Conservation (phyloP, 2,329 filamentous ascomycete species). For the Exophiala alcalophila region DNA sequence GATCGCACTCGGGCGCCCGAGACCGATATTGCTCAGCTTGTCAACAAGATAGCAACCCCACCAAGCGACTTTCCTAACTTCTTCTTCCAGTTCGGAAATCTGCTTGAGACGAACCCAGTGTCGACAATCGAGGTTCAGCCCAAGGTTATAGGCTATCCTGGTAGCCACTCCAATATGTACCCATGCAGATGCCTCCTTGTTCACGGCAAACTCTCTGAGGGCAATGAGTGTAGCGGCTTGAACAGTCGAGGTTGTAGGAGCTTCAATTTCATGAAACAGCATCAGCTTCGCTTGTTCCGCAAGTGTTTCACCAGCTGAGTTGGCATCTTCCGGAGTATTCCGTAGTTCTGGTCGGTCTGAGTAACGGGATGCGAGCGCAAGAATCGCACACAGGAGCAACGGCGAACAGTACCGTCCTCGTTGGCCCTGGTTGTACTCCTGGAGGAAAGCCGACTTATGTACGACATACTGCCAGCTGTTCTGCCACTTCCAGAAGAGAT, state of each 20-base stretch:
- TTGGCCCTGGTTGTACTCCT: background rate
- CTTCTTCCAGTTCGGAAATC: conserved; percentile 8
- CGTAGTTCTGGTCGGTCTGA: conserved; percentile 1
- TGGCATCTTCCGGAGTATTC: background rate
- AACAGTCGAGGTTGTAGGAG: conserved; percentile 4
- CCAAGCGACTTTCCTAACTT: conserved; percentile 6
- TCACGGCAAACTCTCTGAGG: background rate
- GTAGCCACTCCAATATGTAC: conserved; percentile 11
- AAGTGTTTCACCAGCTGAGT: conserved; percentile 11
- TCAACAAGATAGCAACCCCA: conserved; percentile 15
- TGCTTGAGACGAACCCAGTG: background rate
- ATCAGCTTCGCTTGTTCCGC: conserved; percentile 6
- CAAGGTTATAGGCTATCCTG: conserved; percentile 9
- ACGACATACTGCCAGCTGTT: conserved; percentile 16
- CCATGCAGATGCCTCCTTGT: conserved; percentile 6
- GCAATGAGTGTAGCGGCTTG: background rate
- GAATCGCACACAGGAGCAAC: conserved; percentile 3
- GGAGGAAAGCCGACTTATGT: background rate
- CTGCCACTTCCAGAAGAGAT: conserved; percentile 12
- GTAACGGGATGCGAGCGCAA: conserved; percentile 4
- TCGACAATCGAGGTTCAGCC: conserved; percentile 5
- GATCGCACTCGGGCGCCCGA: conserved; percentile 6
- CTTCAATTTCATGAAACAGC: conserved; percentile 1
- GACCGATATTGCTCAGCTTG: conserved; percentile 8
- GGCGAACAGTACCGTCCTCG: conserved; percentile 3